Percentiles rank a stretch among this genome's conserved stretches.
Conservation (phyloP, 345 rosid genomes). For the Tarenaya hassleriana region DNA sequence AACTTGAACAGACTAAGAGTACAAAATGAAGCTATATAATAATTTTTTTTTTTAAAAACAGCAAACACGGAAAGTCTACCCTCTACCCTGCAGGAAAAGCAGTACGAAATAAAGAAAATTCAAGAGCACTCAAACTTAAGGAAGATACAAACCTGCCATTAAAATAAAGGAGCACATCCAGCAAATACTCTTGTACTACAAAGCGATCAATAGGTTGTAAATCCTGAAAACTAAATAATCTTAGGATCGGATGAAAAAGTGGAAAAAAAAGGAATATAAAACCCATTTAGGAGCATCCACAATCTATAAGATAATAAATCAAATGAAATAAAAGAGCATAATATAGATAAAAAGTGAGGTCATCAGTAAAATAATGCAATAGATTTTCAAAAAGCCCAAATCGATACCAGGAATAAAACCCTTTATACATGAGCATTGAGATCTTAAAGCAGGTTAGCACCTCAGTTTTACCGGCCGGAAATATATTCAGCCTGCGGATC, state of each 20-base stretch:
- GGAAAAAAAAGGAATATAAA: slow-evolving; percentile 9
- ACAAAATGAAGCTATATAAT: slow-evolving; percentile 11
- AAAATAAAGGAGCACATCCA: slow-evolving; percentile 88
- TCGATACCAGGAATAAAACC: neutral
- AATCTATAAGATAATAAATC: slow-evolving; percentile 17
- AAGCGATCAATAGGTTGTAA: slow-evolving; percentile 92
- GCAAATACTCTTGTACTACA: slow-evolving; percentile 83
- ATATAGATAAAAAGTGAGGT: slow-evolving; percentile 2
- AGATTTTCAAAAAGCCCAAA: neutral
- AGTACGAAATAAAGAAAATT: slow-evolving; percentile 3
- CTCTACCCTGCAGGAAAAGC: slow-evolving; percentile 7
- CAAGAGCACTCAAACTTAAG: slow-evolving; percentile 2
- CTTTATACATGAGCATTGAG: slow-evolving; percentile 9
- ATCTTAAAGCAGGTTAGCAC: slow-evolving; percentile 31
- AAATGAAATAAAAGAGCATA: neutral
- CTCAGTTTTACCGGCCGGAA: slow-evolving; percentile 78
- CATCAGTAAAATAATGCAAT: slow-evolving; percentile 4
- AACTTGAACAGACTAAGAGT: neutral
- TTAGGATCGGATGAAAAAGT: slow-evolving; percentile 13
- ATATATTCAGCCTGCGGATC: slow-evolving; percentile 81
- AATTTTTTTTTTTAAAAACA: slow-evolving; percentile 3
- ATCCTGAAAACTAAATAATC: slow-evolving; percentile 48
- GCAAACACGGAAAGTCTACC: neutral
- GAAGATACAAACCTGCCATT: slow-evolving; percentile 85
- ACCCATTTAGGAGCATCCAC: neutral